Evolutionary conservation across 2,329 filamentous ascomycete species (phyloP).

Genomic region (Cladorrhinum sp.): DNA sequence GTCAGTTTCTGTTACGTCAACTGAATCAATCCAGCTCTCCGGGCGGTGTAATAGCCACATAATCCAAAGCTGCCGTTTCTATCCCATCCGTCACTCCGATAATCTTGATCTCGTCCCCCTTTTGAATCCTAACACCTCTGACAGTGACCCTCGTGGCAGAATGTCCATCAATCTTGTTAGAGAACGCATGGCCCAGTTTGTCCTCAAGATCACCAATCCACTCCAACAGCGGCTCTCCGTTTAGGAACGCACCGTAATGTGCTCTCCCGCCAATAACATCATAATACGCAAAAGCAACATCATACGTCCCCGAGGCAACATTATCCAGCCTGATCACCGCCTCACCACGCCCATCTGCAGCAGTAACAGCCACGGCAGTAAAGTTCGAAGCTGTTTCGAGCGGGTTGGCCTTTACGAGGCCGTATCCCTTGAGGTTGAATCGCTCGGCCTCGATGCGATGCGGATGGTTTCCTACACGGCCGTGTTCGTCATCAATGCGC

Average conservation of each 20-base stretch:
- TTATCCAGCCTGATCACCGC: conserved; percentile 43
- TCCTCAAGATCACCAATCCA: conserved; percentile 62
- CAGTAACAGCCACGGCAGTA: conserved; percentile 53
- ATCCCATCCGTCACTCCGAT: background rate
- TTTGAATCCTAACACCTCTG: background rate
- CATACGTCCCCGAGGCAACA: conserved; percentile 54
- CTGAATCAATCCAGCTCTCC: background rate
- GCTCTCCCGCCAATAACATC: conserved; percentile 65
- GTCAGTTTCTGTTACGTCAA: background rate
- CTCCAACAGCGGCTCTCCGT: conserved; percentile 48
- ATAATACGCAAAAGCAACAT: conserved; percentile 61
- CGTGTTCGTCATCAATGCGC: conserved; percentile 53
- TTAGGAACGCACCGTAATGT: conserved; percentile 58
- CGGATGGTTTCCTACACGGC: conserved; percentile 58
- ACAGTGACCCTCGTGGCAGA: background rate
- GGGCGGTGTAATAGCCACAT: background rate
- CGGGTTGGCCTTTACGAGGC: conserved; percentile 50
- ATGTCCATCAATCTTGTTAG: conserved; percentile 24
- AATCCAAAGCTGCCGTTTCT: background rate
- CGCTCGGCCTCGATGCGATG: conserved; percentile 67
- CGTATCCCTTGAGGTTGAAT: conserved; percentile 61
- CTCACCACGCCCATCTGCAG: conserved; percentile 49
- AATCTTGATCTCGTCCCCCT: conserved; percentile 26
- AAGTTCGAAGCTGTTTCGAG: conserved; percentile 58
- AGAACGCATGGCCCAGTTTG: conserved; percentile 55